phyloP scores from a whole-genome alignment of 495 filamentous ascomycete species.

The Oidiodendron maius region DNA sequence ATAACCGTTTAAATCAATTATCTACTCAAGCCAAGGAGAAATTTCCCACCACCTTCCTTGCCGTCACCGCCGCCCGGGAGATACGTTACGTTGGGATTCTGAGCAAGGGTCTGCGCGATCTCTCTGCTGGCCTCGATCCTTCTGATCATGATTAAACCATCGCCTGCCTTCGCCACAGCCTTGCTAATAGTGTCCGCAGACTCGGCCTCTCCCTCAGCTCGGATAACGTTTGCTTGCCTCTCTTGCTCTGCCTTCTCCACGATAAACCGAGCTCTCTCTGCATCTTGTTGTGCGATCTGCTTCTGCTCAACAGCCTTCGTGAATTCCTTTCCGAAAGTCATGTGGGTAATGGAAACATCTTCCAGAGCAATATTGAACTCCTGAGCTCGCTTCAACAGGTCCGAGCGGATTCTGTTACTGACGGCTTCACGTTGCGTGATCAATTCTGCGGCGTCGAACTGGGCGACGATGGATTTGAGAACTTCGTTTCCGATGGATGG shows the following conservation, averaged over 20 bases:
- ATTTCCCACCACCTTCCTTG: conserved; percentile 55
- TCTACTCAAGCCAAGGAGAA: conserved; percentile 44
- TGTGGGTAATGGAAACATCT: conserved; percentile 99
- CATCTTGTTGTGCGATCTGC: conserved; percentile 99
- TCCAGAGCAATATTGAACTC: conserved; percentile 99
- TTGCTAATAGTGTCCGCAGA: conserved; percentile 89
- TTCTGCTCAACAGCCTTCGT: conserved; percentile 98
- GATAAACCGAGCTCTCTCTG: conserved; percentile 93
- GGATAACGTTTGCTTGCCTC: conserved; percentile 95
- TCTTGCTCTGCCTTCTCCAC: conserved; percentile 99
- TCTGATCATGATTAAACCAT: conserved; percentile 90
- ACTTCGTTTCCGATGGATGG: conserved; percentile 99
- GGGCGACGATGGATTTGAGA: conserved; percentile 96
- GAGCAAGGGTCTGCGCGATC: conserved; percentile 83
- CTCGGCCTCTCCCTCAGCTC: conserved; percentile 96
- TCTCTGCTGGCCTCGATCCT: conserved; percentile 96
- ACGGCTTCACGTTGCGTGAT: conserved; percentile 99
- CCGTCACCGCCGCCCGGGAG: conserved; percentile 67
- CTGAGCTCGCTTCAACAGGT: conserved; percentile 89
- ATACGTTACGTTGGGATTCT: conserved; percentile 95
- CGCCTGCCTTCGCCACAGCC: conserved; percentile 86
- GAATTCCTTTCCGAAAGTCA: conserved; percentile 99
- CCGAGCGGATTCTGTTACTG: conserved; percentile 86
- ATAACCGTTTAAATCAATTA: neutral
- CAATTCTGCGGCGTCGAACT: conserved; percentile 98